Evolutionary conservation across 148 eudicot genomes (phyloP), one percentile per base, ranked within the genome.

Genomic region (Heliamphora exappendiculata): DNA sequence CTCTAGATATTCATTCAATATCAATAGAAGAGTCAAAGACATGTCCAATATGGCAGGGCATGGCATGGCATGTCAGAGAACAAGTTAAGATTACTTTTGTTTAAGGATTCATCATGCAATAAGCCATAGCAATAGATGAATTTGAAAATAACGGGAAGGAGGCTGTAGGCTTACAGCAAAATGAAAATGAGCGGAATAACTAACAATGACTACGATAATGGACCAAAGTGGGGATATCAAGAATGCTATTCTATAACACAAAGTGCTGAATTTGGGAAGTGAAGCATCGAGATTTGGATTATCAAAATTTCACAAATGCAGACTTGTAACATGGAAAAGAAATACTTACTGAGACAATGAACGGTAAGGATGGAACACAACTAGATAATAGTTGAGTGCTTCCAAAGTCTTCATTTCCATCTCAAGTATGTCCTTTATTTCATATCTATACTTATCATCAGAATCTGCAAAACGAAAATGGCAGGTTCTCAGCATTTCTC

Each of bases 361-460:
- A 66, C 90, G 97, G 74, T 93, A 96, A 72, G 99, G 99, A 86
- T 96, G 99, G 81, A 85, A 96, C 72, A 96, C 92, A 79, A 93
- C 96, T 78, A 93, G 82, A 78, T 89, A 93, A 82, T 91, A 96
- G 80, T 93, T 84, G 58, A 96, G 91, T 44, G 97, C 99, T 87
- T 96, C 99, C 83, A 96, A 83, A 69, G 93, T 81, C 88, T 88
- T 96, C 99, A 96, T 96, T 85, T 96, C 99, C 99, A 93, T 96
- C 84, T 96, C 99, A 74, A 96, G 97, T 83, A 96, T 90, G 79
- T 96, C 99, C 84, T 96, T 96, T 70, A 88, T 93, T 75, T 96
- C 99, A 86, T 80, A 93, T 29, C 90, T 86, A 79, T 84, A 91
- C 90, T 88, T 86, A 33, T 96, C 96, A 71, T 89, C 94, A 1